These are phyloP conservation scores for Grammothele lineata DNA, from an alignment of 768 basidiomycete species.

Conservation along the genomic window DNA sequence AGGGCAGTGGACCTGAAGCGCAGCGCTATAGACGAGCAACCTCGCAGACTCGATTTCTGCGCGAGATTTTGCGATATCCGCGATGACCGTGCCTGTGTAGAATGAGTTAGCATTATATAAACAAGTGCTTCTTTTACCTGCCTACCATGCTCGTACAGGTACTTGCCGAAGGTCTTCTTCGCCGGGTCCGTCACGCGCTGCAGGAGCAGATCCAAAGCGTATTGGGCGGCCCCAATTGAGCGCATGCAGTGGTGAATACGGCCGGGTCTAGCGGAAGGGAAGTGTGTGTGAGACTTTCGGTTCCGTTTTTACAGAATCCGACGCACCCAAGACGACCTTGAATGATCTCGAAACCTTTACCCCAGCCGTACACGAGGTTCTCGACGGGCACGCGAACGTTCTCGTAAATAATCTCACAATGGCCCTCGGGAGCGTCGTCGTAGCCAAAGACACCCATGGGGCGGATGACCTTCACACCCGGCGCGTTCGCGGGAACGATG, in stretches of 20 bases:
- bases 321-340: conserved; percentile 91
- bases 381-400: conserved; percentile 85
- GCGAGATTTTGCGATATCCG: conserved; percentile 87
- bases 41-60: conserved; percentile 90
- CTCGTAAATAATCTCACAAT: conserved; percentile 92
- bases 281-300: too few relatives aligned
- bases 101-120: not conserved
- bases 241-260: conserved; percentile 98
- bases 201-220: conserved; percentile 83
- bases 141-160: conserved; percentile 84
- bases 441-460: conserved; percentile 93
- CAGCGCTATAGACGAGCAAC: conserved; percentile 88
- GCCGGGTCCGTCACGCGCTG: conserved; percentile 88
- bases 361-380: conserved; percentile 90
- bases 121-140: not conserved
- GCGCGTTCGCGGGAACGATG: conserved; percentile 83
- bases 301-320: too few relatives aligned
- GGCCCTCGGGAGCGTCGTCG: conserved; percentile 94
- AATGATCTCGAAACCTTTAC: conserved; percentile 94
- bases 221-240: conserved; percentile 83
- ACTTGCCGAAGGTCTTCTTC: conserved; percentile 93
- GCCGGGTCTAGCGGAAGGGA: too few relatives aligned
- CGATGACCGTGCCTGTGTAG: conserved; percentile 71
- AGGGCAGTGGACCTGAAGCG: conserved; percentile 54
- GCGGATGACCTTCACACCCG: conserved; percentile 87